Conservation (phyloP, 148 eudicot genomes). For the Beta vulgaris region DNA sequence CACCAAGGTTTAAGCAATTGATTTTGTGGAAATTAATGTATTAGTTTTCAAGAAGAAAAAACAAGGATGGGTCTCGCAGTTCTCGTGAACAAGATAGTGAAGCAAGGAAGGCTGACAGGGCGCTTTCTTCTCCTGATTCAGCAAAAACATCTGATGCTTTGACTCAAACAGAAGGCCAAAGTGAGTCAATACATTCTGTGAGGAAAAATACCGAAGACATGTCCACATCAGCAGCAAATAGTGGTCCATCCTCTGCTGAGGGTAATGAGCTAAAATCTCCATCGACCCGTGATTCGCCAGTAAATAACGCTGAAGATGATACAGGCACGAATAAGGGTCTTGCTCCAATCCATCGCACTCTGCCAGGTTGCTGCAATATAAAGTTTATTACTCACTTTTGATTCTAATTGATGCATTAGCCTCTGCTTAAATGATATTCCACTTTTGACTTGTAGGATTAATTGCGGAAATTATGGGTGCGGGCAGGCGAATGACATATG, state of each 20-base stretch:
- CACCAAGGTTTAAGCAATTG: constrained; percentile 1
- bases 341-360: constrained; percentile 56
- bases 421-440: background rate
- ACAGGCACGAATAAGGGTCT: constrained; percentile 39
- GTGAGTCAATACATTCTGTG: constrained; percentile 32
- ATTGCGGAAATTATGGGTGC: constrained; percentile 92
- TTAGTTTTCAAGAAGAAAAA: constrained; percentile 68
- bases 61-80: constrained; percentile 49
- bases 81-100: constrained; percentile 57
- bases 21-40: constrained; percentile 7
- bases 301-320: constrained; percentile 56
- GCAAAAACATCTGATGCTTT: constrained; percentile 42
- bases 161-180: constrained; percentile 44
- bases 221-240: constrained; percentile 40
- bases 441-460: constrained; percentile 47
- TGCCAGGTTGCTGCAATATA: constrained; percentile 64
- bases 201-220: constrained; percentile 44
- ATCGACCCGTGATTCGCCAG: constrained; percentile 41
- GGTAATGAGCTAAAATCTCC: constrained; percentile 46
- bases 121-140: constrained; percentile 51
- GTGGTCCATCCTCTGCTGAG: constrained; percentile 50
- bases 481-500: constrained; percentile 83
- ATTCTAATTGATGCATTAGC: background rate
- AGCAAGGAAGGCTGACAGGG: constrained; percentile 50
- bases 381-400: background rate